Base-by-base conservation (phyloP, 2,329 filamentous ascomycete species). In the Curvularia eragrostidis region DNA sequence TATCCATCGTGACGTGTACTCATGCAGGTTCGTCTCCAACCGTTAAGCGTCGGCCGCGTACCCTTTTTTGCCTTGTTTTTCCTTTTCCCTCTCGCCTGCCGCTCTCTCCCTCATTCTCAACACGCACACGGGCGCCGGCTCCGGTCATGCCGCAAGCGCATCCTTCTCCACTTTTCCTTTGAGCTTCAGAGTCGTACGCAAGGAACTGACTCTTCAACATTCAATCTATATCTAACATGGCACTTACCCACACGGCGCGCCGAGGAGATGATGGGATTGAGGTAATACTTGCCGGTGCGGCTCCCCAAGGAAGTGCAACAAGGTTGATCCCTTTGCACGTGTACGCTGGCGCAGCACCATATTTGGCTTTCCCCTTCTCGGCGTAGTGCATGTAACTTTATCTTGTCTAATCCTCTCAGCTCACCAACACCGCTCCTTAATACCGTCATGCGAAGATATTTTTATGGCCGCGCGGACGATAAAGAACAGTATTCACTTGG, bases 1-100 rank as follows among this genome's bases (percentile, higher is more conserved):
- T 13, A 15, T 13, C 34, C 23, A 9, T 36, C n/a, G 32, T 49
- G 47, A 49, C 47, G 32, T 49, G 32, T 26, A 24, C 34, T 49
- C 47, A 49, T 49, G 47, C 47, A 49, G 15, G 47, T 18, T 19
- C 30, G 13, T 48, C 46, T 48, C 34, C 10, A 49, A 26, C 13
- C n/a, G 47, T 26, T 34, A 38, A 38, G 21, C 34, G 32, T 38
- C 13, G 21, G 24, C n/a, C 34, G n/a, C 26, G 4, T 9, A 21
- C 13, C 26, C n/a, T 46, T 34, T 9, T 10, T 34, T 23, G 30
- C 19, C 28, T 30, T n/a, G n/a, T n/a, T n/a, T 48, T 36, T 32
- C 18, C 28, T 32, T 34, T 19, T 36, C n/a, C 46, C 10, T 47
- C 28, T 48, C 5, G n/a, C 18, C 34, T 5, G 34, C 34, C 15